Evolutionary conservation across 208 protist genomes (phyloP), one percentile per base, ranked within the genome.

Genomic region (Spongospora subterranea): DNA sequence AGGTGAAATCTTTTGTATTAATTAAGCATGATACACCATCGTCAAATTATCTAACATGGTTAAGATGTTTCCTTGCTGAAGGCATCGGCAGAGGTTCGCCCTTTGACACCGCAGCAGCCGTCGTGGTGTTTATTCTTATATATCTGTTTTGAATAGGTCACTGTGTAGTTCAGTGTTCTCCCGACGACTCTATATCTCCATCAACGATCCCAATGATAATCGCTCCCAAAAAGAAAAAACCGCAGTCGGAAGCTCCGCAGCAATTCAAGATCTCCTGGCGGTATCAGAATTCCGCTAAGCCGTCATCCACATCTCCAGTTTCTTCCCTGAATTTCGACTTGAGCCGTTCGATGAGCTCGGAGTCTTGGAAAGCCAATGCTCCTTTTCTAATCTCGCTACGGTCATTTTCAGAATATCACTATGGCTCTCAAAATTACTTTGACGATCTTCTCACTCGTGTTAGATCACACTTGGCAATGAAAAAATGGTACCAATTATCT

Each of bases 1-100:
- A 60, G 50, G 50, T 60, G 17, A 43, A 43, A 82, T 82, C 71
- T 6, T 17, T 82, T n/a, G n/a, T 82, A 20, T n/a, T 82, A 17
- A 6, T 82, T n/a, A 35, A 82, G 71, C 71, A 82, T 17, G 71
- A 82, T 43, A n/a, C 6, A 82, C 71, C 71, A 43, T 39, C 71
- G 17, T 35, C 71, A 35, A 45, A 82, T n/a, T 82, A 82, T 43
- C n/a, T 82, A 35, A 82, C 71, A 20, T 35, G 6, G 6, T n/a
- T 82, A 6, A 6, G 71, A 6, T 6, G 17, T 43, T 82, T 82
- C n/a, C 17, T 82, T 43, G 71, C 71, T 20, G 71, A 82, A 82
- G 71, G 71, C 71, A 43, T 82, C 71, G 71, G 17, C n/a, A 35
- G 71, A 82, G 71, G 71, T 82, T 17, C 24, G 50, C 50, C 35